Evolutionary conservation across 139 green algal species (phyloP).

Genomic region (Chlamydomonas urium): DNA sequence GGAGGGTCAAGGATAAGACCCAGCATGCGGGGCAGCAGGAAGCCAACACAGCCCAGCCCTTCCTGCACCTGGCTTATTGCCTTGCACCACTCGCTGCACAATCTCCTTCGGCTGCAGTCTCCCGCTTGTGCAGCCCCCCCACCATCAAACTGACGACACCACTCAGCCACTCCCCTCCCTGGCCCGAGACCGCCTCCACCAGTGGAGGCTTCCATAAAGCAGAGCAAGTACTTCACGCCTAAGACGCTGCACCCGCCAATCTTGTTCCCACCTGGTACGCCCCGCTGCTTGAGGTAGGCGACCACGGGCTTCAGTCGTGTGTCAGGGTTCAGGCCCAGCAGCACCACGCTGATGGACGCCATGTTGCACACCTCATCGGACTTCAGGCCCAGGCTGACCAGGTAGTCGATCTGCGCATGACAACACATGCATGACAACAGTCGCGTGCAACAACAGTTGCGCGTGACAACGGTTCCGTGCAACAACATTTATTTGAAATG

Average conservation of each 20-base stretch:
- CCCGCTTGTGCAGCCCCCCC: background rate
- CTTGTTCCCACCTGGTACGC: conserved; percentile 33
- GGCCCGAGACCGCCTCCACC: background rate
- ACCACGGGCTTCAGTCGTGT: conserved; percentile 42
- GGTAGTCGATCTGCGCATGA: conserved; percentile 53
- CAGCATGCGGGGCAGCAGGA: background rate
- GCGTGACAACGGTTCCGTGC: too few relatives aligned
- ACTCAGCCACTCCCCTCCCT: too few relatives aligned
- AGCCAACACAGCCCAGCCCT: background rate
- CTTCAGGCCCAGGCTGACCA: conserved; percentile 42
- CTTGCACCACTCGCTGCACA: too few relatives aligned
- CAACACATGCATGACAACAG: too few relatives aligned
- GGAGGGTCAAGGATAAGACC: background rate
- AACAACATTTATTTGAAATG: too few relatives aligned
- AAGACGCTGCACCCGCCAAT: background rate
- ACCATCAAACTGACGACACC: background rate
- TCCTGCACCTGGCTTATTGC: background rate
- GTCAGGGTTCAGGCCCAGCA: conserved; percentile 59
- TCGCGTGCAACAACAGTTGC: too few relatives aligned
- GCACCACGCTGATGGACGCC: conserved; percentile 51
- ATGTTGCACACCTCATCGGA: conserved; percentile 68
- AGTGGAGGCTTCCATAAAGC: background rate
- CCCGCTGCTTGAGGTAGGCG: conserved; percentile 48
- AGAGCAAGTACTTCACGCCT: background rate
- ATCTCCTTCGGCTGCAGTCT: too few relatives aligned